Conservation (phyloP, 768 basidiomycete species). For the Tulasnella sp. region DNA sequence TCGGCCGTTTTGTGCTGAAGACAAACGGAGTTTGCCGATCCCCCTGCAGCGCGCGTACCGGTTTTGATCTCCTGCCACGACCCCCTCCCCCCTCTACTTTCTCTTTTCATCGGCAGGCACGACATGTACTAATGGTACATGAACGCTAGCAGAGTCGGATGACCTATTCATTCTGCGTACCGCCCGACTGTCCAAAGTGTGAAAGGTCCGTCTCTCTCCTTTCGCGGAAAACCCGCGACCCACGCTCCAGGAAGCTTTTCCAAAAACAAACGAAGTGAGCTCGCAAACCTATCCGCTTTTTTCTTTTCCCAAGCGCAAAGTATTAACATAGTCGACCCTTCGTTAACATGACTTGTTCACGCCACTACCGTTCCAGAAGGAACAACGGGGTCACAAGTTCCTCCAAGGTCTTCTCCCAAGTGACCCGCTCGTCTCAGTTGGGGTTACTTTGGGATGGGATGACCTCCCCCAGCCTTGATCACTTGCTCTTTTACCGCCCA, state of each 20-base stretch:
- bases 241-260: too few species aligned
- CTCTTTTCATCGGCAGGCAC: neutral
- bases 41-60: neutral
- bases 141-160: neutral
- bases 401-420: neutral
- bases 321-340: neutral
- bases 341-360: neutral
- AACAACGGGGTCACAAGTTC: neutral
- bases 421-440: neutral
- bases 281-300: neutral
- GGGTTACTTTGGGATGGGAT: neutral
- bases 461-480: neutral
- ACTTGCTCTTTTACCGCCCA: neutral
- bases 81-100: neutral
- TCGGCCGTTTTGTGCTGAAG: neutral
- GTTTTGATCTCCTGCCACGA: neutral
- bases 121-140: neutral
- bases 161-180: neutral
- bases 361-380: neutral
- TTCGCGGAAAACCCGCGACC: neutral
- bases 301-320: neutral
- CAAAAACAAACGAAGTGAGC: too few species aligned
- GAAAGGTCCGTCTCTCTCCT: neutral
- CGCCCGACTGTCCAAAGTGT: neutral
- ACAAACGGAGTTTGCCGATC: neutral